Evolutionary conservation across 306 rosid species (phyloP).

Genomic region (Glycine tomentella): DNA sequence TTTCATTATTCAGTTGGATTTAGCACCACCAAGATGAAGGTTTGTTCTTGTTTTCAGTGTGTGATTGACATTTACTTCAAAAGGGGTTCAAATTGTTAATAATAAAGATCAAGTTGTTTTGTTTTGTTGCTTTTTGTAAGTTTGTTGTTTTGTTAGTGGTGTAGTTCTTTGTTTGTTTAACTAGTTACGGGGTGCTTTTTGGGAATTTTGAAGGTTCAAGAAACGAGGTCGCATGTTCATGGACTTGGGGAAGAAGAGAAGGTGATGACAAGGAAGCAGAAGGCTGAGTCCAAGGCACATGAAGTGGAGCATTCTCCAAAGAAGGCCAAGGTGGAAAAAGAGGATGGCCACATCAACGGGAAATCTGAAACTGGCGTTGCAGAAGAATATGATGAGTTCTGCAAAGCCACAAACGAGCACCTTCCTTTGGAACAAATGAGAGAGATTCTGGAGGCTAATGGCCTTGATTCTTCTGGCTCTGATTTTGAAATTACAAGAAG

Average conservation of each 20-base stretch:
- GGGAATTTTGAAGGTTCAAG: conserved; percentile 67
- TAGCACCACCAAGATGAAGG: conserved; percentile 69
- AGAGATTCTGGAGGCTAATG: conserved; percentile 69
- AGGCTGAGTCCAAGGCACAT: conserved; percentile 73
- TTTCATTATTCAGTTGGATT: conserved; percentile 16
- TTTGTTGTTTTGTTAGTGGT: background rate
- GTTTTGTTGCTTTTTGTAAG: background rate
- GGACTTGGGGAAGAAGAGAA: conserved; percentile 69
- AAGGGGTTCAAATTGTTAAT: background rate
- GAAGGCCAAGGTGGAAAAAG: conserved; percentile 66
- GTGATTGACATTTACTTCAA: background rate
- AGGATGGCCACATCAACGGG: conserved; percentile 55
- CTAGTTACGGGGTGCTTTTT: background rate
- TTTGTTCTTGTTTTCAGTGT: conserved; percentile 36
- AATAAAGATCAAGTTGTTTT: background rate
- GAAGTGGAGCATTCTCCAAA: conserved; percentile 72
- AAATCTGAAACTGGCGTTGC: conserved; percentile 47
- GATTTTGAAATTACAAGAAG: conserved; percentile 53
- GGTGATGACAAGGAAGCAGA: conserved; percentile 83
- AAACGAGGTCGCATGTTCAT: conserved; percentile 70
- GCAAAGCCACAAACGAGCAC: conserved; percentile 58
- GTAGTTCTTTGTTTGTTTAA: background rate
- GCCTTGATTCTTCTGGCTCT: conserved; percentile 66
- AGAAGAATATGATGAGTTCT: conserved; percentile 66
- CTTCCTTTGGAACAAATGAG: conserved; percentile 66